Evolutionary conservation across 257 asterid species (phyloP), one percentile per base, ranked within the genome.

Genomic region (Nicotiana otophora): DNA sequence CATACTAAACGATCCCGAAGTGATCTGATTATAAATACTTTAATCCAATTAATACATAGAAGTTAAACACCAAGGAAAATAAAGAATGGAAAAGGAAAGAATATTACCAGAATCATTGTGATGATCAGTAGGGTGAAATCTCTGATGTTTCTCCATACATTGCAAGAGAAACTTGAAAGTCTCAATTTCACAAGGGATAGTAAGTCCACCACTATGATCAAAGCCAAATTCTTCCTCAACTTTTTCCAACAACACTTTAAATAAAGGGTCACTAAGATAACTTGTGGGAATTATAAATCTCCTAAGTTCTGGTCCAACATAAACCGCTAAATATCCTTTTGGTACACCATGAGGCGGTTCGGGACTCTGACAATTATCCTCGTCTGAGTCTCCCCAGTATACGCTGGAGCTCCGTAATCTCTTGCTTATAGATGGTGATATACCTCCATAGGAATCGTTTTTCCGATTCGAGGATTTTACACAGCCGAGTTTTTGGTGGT

Each of bases 141-240:
- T 86, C 80, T 87, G 89, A 86, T 80, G 89, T 33, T 75, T 89
- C 62, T 87, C 90, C 88, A 89, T 89, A 80, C 87, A 85, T 23
- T 85, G 77, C 7, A 89, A 82, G 57, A 89, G 86, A 60, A 66
- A 87, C 77, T 89, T 89, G 77, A 89, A 89, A 42, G 90, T 89
- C 84, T 89, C 91, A 26, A 81, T 85, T 65, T 89, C 91, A 64
- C 98, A 94, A 0, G 97, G 98, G 30, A 94, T 85, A 10, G 91
- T 91, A n/a, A 94, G 88, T 0, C 90, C 94, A 3, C 98, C 97
- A 19, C 82, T 81, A 58, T 88, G 96, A 36, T 93, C 92, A 28
- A 93, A 94, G n/a, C 98, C 98, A 77, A 93, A 94, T 48, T 90
- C 97, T 34, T 94, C 97, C 19, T 94, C 98, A 1, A 91, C 97